phyloP scores from a whole-genome alignment of 148 eudicot species.

The Silene uniflora region DNA sequence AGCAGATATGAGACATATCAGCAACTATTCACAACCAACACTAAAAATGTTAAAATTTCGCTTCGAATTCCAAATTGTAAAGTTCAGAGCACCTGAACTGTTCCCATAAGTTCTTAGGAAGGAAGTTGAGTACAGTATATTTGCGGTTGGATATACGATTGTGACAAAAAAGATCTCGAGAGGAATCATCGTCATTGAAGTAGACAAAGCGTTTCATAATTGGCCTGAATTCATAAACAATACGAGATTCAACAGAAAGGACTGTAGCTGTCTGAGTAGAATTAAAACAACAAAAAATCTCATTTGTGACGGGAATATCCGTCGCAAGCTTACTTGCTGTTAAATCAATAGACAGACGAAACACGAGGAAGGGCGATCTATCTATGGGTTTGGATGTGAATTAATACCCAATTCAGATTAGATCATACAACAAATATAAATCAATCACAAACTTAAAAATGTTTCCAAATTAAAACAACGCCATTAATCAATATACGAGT shows the following conservation, averaged over 20 bases:
- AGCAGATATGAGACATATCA: constrained; percentile 22
- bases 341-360: background rate
- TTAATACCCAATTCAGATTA: background rate
- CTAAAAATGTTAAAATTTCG: background rate
- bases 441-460: background rate
- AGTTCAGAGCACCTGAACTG: constrained; percentile 78
- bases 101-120: constrained; percentile 93
- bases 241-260: background rate
- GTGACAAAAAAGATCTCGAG: constrained; percentile 60
- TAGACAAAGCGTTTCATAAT: constrained; percentile 86
- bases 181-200: constrained; percentile 71
- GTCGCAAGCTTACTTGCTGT: no score
- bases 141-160: constrained; percentile 88
- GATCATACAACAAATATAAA: background rate
- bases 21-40: background rate
- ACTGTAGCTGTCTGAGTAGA: background rate
- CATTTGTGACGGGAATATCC: no score
- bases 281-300: background rate
- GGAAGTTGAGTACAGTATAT: constrained; percentile 76
- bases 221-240: constrained; percentile 18
- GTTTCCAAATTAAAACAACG: no score
- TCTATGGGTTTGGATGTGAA: background rate
- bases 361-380: background rate
- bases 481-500: no score
- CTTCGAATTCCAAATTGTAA: background rate